Evolutionary conservation across 768 basidiomycete genomes (phyloP), one percentile per base, ranked within the genome.

Genomic region (Pulveroboletus sp.): DNA sequence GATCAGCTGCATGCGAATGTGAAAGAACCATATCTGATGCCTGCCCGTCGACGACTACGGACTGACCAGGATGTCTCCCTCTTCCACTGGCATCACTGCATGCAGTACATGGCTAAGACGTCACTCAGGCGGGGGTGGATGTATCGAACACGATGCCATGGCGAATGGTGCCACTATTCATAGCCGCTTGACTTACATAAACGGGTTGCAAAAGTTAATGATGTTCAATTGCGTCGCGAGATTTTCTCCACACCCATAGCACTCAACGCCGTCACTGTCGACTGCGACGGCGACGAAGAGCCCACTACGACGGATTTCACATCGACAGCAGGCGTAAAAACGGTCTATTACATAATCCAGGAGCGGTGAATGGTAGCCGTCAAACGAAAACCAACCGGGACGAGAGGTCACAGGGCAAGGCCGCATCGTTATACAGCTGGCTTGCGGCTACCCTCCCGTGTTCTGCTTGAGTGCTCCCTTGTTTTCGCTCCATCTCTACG

Each of bases 271-370:
- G n/a, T 11, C 10, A 17, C 27, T 26, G 8, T 5, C 26, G 18
- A 6, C 27, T 3, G 5, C 8, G 47, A 4, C 26, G 8, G 6
- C 8, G 45, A 48, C 24, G 13, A 27, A n/a, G 8, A 38, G 11
- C 10, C 9, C 10, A 17, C 41, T 7, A 11, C 24, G n/a, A n/a
- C 9, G n/a, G 9, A 30, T 10, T 31, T 26, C n/a, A 49, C 40
- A 9, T 13, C 27, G 17, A 30, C 17, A 2, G 30, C 32, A 15
- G n/a, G 6, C n/a, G 35, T 15, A n/a, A n/a, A 8, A 17, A 15
- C 9, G 4, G 27, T 10, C 1, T 4, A 36, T 56, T 60, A 55
- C 51, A 49, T 62, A 61, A 55, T 49, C n/a, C 0, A 40, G 24
- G 1, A 14, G 8, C 46, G 51, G 46, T 46, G 47, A 36, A 35